These are phyloP conservation scores for Carex parvula DNA, from an alignment of 176 grass and related monocot genomes.

Conservation along the genomic window DNA sequence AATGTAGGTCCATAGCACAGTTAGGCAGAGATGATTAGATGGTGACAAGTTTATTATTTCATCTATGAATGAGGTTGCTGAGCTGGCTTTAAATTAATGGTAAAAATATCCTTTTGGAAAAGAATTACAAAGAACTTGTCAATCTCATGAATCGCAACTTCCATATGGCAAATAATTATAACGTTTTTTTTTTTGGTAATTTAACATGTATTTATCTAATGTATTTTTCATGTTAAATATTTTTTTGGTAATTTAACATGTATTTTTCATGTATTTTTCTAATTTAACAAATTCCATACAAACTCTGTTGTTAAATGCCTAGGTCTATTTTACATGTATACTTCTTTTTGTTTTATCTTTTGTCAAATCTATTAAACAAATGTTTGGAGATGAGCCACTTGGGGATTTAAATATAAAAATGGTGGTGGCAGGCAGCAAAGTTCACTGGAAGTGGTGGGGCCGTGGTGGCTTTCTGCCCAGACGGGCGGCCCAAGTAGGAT, in stretches of 20 bases:
- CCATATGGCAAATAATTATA: background rate
- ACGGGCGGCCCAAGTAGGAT: slow-evolving; percentile 40
- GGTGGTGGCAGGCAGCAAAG: slow-evolving; percentile 53
- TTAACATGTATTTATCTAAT: no score
- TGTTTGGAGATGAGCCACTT: slow-evolving; percentile 74
- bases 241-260: no score
- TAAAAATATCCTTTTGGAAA: slow-evolving; percentile 38
- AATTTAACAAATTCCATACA: no score
- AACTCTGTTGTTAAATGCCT: background rate
- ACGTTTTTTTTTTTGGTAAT: background rate
- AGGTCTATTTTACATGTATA: background rate
- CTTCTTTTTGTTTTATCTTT: background rate
- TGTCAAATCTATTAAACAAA: slow-evolving; percentile 35
- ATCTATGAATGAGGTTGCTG: slow-evolving; percentile 63
- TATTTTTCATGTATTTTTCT: no score
- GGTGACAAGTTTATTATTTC: slow-evolving; percentile 28
- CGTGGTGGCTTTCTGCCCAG: slow-evolving; percentile 50
- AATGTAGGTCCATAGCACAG: slow-evolving; percentile 61
- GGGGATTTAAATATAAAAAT: slow-evolving; percentile 70
- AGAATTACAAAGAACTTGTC: slow-evolving; percentile 39
- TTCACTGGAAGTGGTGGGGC: slow-evolving; percentile 33
- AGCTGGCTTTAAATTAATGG: slow-evolving; percentile 43
- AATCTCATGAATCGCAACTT: slow-evolving; percentile 71
- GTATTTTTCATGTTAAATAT: no score
- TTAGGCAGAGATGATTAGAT: slow-evolving; percentile 60